These are phyloP conservation scores for Trichophyton verrucosum DNA, from an alignment of 2,329 filamentous ascomycete species.

Conservation along the genomic window DNA sequence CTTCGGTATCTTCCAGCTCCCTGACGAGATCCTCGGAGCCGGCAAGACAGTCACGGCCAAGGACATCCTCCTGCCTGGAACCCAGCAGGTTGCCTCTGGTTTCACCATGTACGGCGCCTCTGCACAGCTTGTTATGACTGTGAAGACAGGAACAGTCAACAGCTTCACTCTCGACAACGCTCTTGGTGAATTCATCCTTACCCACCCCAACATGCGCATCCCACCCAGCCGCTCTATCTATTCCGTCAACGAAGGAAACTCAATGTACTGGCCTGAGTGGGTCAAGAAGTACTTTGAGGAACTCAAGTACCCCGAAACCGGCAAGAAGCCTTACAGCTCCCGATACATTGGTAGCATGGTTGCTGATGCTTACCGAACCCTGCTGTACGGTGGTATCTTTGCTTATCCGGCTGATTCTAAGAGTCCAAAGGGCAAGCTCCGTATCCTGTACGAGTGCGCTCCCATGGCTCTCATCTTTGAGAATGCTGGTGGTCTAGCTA, in stretches of 20 bases:
- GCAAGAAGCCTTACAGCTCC: conserved; percentile 76
- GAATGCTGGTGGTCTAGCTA: conserved; percentile 86
- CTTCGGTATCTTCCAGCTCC: conserved; percentile 84
- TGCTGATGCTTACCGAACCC: conserved; percentile 88
- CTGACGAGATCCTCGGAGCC: conserved; percentile 44
- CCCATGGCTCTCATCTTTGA: conserved; percentile 99
- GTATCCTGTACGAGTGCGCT: conserved; percentile 95
- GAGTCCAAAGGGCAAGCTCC: conserved; percentile 93
- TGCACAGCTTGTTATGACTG: conserved; percentile 90
- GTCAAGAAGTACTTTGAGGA: conserved; percentile 81
- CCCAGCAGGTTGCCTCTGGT: conserved; percentile 83
- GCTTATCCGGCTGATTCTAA: conserved; percentile 97
- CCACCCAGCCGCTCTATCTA: conserved; percentile 76
- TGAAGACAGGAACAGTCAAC: conserved; percentile 84
- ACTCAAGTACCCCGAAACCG: conserved; percentile 63
- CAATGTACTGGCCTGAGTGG: conserved; percentile 83
- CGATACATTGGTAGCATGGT: conserved; percentile 98
- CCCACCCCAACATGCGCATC: conserved; percentile 86
- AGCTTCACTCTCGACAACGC: conserved; percentile 96
- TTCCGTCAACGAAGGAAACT: conserved; percentile 98
- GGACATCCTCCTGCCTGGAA: conserved; percentile 79
- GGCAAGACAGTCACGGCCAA: conserved; percentile 48
- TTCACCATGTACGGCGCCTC: conserved; percentile 99
- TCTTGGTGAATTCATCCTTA: conserved; percentile 96
- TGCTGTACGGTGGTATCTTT: conserved; percentile 93